These are phyloP conservation scores for Kluyveromyces aestuarii DNA, from an alignment of 805 yeast species.

Conservation along the genomic window DNA sequence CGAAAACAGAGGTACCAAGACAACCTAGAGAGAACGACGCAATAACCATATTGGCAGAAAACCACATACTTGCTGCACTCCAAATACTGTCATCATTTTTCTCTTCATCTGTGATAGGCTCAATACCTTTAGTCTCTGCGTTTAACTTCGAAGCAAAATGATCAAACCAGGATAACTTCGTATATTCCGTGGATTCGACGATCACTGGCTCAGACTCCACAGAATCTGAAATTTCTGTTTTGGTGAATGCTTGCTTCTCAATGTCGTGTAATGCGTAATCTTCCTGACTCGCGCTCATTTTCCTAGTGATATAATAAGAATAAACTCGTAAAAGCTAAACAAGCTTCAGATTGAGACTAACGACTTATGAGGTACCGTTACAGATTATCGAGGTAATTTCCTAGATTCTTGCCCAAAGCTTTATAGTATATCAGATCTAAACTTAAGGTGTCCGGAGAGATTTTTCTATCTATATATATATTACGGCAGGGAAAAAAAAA, in stretches of 20 bases:
- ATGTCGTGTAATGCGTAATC: conserved; percentile 8
- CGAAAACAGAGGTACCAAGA: conserved; percentile 54
- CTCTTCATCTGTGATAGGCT: conserved; percentile 70
- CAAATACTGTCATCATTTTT: conserved; percentile 56
- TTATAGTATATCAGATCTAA: too few relatives aligned
- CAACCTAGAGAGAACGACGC: conserved; percentile 78
- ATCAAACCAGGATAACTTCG: conserved; percentile 16
- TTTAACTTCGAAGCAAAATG: conserved; percentile 21
- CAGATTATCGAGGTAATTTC: not conserved
- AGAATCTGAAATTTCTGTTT: conserved; percentile 5
- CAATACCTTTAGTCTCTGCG: conserved; percentile 70
- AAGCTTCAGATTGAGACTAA: not conserved
- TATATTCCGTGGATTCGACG: conserved; percentile 8
- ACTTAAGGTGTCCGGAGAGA: not conserved
- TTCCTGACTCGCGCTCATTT: conserved; percentile 4
- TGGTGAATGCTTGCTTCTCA: conserved; percentile 5
- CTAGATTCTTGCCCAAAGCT: too few relatives aligned
- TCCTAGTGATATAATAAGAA: not conserved
- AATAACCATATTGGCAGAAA: conserved; percentile 80
- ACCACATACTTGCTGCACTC: conserved; percentile 83
- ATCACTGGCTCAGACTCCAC: conserved; percentile 5
- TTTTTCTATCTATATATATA: not conserved
- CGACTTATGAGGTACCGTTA: not conserved
- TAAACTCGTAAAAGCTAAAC: not conserved
- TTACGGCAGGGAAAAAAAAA: not conserved